Evolutionary conservation across 2,329 filamentous ascomycete genomes (phyloP).

Genomic region (Aspergillus intermedius): DNA sequence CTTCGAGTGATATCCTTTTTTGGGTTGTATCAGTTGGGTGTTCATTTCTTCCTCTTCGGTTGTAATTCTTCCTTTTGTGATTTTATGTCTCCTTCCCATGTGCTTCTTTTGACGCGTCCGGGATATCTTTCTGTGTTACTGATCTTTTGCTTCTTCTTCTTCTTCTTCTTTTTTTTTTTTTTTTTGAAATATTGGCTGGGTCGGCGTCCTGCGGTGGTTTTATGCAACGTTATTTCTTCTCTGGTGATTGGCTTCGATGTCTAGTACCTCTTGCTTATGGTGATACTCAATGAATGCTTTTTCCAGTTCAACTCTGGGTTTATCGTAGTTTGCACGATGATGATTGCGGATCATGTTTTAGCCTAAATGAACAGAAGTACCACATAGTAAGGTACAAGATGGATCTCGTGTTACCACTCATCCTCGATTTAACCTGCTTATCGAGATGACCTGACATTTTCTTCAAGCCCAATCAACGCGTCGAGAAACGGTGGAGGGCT

Average conservation of each 20-base stretch:
- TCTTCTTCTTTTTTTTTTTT: too few relatives aligned
- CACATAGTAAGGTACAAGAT: too few relatives aligned
- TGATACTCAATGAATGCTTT: not conserved
- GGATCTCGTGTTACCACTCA: too few relatives aligned
- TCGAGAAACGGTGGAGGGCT: too few relatives aligned
- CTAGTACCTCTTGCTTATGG: not conserved
- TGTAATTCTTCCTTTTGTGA: conserved; percentile 25
- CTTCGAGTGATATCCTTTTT: conserved; percentile 11
- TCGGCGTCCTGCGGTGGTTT: conserved; percentile 34
- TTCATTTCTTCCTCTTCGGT: conserved; percentile 16
- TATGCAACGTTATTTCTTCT: conserved; percentile 23
- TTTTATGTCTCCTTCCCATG: conserved; percentile 15
- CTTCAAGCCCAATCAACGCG: too few relatives aligned
- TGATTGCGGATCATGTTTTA: too few relatives aligned
- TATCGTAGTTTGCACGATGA: too few relatives aligned
- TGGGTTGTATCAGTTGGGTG: conserved; percentile 20
- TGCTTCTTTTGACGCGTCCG: conserved; percentile 15
- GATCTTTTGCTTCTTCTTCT: conserved; percentile 15
- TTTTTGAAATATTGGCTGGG: conserved; percentile 22
- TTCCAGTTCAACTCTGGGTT: not conserved
- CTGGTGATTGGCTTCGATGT: not conserved
- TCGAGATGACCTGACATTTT: too few relatives aligned
- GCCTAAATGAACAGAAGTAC: too few relatives aligned
- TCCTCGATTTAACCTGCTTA: too few relatives aligned
- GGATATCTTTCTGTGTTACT: conserved; percentile 18